Evolutionary conservation across 495 filamentous ascomycete species (phyloP), one percentile per base, ranked within the genome.

Genomic region (Penicillium crystallinum): DNA sequence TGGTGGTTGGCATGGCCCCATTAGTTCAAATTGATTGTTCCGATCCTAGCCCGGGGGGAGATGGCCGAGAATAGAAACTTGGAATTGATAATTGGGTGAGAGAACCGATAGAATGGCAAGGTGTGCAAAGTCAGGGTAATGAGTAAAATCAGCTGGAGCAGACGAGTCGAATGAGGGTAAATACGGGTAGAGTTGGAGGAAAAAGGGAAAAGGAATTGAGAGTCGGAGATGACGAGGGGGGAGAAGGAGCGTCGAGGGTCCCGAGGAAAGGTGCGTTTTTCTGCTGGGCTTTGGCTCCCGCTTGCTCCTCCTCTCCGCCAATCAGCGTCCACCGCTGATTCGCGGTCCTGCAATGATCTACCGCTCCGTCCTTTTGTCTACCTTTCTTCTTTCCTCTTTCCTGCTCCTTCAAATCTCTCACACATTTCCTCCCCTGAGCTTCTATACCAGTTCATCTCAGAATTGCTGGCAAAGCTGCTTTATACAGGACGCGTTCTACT

Each of bases 101-200:
- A 21, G 15, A n/a, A n/a, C n/a, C 14, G 8, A 3, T 5, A 17
- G 15, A 3, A 34, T 18, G 0, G 23, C 1, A 48, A 34, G 10
- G 17, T 14, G 38, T 42, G 12, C 11, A 14, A 44, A 8, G 39
- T 17, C 9, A 31, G 6, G 8, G 9, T 0, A 25, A 0, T 33
- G 22, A 38, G 0, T n/a, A 15, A 41, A 68, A 42, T 68, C 54
- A 59, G 34, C 52, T 8, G 12, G 22, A 29, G 15, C 2, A 36
- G 55, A 60, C 63, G 76, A 77, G 51, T 68, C 57, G 57, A 79
- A 79, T 39, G 64, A 75, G 72, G 64, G 63, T 57, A 75, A 73
- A 71, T 54, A 75, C 56, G 7, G 14, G 30, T 15, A 35, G 42
- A 6, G 40, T 59, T 58, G 64, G 54, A 36, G 36, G 37, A 7